phyloP scores from a whole-genome alignment of 2,329 filamentous ascomycete species.

The Sporothrix sp. region DNA sequence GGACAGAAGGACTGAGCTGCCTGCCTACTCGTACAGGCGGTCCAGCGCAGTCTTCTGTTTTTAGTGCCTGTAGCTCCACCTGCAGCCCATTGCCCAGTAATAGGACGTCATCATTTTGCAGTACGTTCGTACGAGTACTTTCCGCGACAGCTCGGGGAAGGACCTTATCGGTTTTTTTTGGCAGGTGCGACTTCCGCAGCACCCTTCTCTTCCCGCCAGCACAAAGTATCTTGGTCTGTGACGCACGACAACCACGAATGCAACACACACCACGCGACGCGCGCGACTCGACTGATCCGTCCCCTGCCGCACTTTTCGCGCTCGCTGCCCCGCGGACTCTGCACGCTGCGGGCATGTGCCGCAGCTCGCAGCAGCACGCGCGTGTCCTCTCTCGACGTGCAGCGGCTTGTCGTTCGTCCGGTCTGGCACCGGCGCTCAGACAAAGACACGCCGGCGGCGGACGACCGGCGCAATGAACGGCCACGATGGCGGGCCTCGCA shows the following conservation, averaged over 20 bases:
- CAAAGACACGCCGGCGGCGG: background rate
- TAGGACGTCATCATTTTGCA: conserved; percentile 11
- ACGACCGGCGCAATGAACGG: conserved; percentile 8
- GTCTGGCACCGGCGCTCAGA: background rate
- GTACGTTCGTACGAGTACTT: too few relatives aligned
- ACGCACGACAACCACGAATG: background rate
- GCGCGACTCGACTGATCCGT: background rate
- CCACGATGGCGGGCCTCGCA: conserved; percentile 11
- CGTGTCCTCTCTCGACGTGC: background rate
- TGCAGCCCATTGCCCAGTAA: conserved; percentile 6
- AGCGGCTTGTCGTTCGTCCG: background rate
- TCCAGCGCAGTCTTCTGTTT: background rate
- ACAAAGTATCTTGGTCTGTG: background rate
- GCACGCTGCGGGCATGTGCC: conserved; percentile 1
- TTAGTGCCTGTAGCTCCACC: conserved; percentile 1
- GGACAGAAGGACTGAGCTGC: background rate
- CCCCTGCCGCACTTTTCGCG: too few relatives aligned
- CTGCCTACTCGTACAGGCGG: background rate
- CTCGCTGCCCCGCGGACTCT: too few relatives aligned
- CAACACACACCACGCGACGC: background rate
- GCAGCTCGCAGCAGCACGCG: background rate
- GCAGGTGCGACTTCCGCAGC: background rate
- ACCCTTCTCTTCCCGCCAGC: background rate
- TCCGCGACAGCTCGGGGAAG: too few relatives aligned
- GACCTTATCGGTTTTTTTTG: conserved; percentile 5